Base-by-base conservation (phyloP, 2,329 filamentous ascomycete genomes). In the Polytolypa hystricis region DNA sequence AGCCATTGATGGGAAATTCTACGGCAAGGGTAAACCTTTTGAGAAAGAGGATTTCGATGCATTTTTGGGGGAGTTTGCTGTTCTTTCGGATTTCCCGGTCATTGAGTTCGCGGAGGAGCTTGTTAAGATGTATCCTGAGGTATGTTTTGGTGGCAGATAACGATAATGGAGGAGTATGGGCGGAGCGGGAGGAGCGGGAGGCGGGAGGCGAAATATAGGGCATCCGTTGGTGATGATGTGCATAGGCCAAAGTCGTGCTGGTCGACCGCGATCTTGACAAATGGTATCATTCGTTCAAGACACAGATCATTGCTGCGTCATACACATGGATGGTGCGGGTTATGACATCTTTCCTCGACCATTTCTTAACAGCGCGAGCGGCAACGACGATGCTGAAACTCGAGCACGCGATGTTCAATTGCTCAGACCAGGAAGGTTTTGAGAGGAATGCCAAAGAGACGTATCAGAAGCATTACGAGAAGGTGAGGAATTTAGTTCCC, bases 101-200 rank as follows among this genome's bases (percentile, higher is more conserved):
- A 35, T 35, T 27, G 33, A 16, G 23, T 35, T 35, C 28, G 18
- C 33, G 21, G 33, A 35, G 23, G 33, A 35, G 33, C 28, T 35
- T 26, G n/a, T 35, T 5, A 11, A 27, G 21, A 35, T 35, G 33
- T 35, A 27, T 28, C 33, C 33, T 12, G 33, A 35, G 6, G 33
- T 35, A 35, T n/a, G 23, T 35, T 12, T 17, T 7, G 9, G 1
- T 30, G 8, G 11, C 11, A 19, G 8, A 8, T 20, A n/a, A 12
- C 6, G 30, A 31, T 31, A n/a, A 4, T 31, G 12, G 4, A 5
- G 11, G 16, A 12, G n/a, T 8, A 9, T 20, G 11, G 16, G 9
- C 8, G 8, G 11, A 15, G 9, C 7, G 11, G 28, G n/a, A 30
- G 28, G 18, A 14, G 12, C 14, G n/a, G 23, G 23, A 12, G 12